A percentile compares a stretch with the other conserved stretches of the same genome.
These are phyloP conservation scores for Linnemannia exigua DNA, from an alignment of 192 early-diverging fungal species.

Conservation along the genomic window DNA sequence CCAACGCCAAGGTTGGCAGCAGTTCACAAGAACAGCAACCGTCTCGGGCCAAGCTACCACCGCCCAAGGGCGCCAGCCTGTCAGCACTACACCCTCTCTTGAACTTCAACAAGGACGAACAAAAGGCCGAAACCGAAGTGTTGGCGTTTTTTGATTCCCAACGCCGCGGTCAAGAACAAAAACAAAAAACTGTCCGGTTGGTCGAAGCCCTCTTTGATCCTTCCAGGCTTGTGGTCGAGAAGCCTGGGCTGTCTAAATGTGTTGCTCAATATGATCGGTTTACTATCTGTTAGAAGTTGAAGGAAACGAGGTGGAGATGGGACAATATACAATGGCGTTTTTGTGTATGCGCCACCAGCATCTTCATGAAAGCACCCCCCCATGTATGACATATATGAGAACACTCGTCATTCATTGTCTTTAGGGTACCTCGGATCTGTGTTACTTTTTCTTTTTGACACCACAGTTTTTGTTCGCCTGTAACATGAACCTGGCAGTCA, in stretches of 20 bases:
- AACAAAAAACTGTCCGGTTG: slow-evolving; percentile 23
- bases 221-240: slow-evolving; percentile 25
- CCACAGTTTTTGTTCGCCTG: no score
- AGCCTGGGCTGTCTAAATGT: slow-evolving; percentile 39
- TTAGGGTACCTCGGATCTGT: background rate
- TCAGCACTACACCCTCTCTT: slow-evolving; percentile 32
- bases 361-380: no score
- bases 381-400: no score
- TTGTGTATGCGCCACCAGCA: background rate
- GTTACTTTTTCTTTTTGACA: no score
- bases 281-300: slow-evolving; percentile 26
- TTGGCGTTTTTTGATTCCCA: slow-evolving; percentile 47
- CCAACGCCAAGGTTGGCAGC: background rate
- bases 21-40: background rate
- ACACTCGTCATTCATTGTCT: no score
- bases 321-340: background rate
- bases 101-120: slow-evolving; percentile 33
- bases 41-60: background rate
- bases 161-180: slow-evolving; percentile 13
- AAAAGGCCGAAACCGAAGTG: slow-evolving; percentile 43
- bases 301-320: background rate
- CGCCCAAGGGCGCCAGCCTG: background rate
- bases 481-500: no score
- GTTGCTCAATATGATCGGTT: slow-evolving; percentile 47
- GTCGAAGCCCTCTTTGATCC: slow-evolving; percentile 43